Conservation (phyloP, 2,329 filamentous ascomycete species). For the Nemania serpens region DNA sequence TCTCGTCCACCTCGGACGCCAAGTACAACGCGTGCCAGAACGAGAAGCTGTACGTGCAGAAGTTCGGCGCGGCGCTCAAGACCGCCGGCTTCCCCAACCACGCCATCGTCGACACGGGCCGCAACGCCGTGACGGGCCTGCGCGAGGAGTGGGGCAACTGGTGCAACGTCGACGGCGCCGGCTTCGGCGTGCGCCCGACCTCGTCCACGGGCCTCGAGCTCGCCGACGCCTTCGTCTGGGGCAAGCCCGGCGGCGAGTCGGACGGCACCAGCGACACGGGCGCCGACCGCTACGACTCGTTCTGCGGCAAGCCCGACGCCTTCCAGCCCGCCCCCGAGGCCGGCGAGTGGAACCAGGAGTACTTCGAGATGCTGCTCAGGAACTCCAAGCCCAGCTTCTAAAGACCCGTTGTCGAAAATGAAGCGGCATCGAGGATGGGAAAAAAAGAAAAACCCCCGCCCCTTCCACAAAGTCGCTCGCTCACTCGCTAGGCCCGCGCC, state of each 20-base stretch:
- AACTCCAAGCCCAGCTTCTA: conserved; percentile 59
- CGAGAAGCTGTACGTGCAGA: conserved; percentile 62
- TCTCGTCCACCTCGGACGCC: conserved; percentile 44
- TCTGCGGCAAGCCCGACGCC: conserved; percentile 60
- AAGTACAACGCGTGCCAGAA: conserved; percentile 58
- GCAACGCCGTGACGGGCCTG: conserved; percentile 55
- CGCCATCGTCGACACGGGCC: conserved; percentile 44
- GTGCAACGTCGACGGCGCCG: conserved; percentile 64
- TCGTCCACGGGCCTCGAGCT: conserved; percentile 57
- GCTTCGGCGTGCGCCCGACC: conserved; percentile 62
- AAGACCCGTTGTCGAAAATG: not conserved
- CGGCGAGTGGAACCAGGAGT: conserved; percentile 70
- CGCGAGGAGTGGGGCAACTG: conserved; percentile 60
- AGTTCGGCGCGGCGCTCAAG: conserved; percentile 68
- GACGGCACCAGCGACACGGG: conserved; percentile 47
- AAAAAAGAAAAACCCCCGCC: not conserved
- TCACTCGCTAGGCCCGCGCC: conserved; percentile 6
- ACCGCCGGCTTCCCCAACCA: conserved; percentile 50
- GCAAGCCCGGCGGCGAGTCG: conserved; percentile 63
- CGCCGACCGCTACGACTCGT: conserved; percentile 55
- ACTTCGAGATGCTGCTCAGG: conserved; percentile 61
- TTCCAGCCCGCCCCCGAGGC: conserved; percentile 71
- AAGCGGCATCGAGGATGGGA: not conserved
- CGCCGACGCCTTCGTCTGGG: conserved; percentile 66
- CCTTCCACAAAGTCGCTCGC: not conserved